These are phyloP conservation scores for Diplodia seriata DNA, from an alignment of 2,329 filamentous ascomycete genomes.

Conservation along the genomic window DNA sequence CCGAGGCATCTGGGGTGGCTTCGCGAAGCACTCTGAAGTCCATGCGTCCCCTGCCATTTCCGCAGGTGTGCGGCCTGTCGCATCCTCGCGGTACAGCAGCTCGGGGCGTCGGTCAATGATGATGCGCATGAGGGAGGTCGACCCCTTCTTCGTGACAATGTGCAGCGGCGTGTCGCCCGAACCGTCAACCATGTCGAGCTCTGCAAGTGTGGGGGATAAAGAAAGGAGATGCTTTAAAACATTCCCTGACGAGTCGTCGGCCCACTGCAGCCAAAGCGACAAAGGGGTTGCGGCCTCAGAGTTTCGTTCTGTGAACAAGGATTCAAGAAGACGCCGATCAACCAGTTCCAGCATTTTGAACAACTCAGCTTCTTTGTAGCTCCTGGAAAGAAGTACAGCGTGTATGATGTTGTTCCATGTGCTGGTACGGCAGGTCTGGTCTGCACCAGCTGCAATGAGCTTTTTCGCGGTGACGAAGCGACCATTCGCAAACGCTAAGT, in stretches of 20 bases:
- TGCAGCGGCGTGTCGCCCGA: constrained; percentile 72
- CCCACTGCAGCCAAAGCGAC: constrained; percentile 50
- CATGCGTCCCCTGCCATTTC: constrained; percentile 69
- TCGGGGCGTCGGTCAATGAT: constrained; percentile 62
- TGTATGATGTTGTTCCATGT: constrained; percentile 74
- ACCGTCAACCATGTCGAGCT: constrained; percentile 66
- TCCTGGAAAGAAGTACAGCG: constrained; percentile 50
- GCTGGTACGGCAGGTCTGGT: constrained; percentile 69
- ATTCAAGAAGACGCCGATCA: constrained; percentile 61
- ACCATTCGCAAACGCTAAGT: constrained; percentile 67
- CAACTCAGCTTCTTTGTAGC: constrained; percentile 45
- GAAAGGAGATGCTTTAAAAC: constrained; percentile 42
- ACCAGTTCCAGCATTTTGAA: constrained; percentile 64
- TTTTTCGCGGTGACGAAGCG: constrained; percentile 63
- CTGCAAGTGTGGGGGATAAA: constrained; percentile 54
- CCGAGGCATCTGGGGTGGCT: constrained; percentile 34
- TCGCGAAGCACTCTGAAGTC: constrained; percentile 46
- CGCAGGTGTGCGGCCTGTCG: constrained; percentile 74
- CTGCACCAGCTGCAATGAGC: constrained; percentile 71
- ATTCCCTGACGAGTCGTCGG: neutral
- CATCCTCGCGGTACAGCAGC: constrained; percentile 74
- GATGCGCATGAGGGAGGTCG: constrained; percentile 53
- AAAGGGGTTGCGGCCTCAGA: constrained; percentile 69
- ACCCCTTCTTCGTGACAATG: constrained; percentile 55
- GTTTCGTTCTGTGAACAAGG: constrained; percentile 65